Percentiles rank a stretch among this genome's conserved stretches.
phyloP scores from a whole-genome alignment of 2,329 filamentous ascomycete genomes.

The Tolypocladium capitatum region DNA sequence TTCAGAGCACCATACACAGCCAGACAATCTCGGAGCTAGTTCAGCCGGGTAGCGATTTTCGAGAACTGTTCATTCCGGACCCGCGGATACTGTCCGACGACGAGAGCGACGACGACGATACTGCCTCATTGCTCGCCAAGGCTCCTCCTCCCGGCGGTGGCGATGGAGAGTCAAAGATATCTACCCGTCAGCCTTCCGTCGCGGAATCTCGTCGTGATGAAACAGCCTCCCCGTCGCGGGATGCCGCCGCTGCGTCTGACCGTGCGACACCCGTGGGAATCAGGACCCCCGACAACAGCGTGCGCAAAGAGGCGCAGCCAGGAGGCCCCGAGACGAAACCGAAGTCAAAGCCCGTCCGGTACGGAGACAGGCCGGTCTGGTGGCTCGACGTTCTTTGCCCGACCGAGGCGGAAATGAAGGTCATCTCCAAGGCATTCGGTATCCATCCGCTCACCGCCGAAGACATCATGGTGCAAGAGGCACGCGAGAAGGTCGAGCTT shows the following conservation, averaged over 20 bases:
- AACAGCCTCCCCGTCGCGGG: constrained; percentile 16
- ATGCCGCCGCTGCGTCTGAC: constrained; percentile 24
- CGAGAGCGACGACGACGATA: constrained; percentile 47
- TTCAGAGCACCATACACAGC: constrained; percentile 90
- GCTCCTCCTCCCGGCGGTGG: constrained; percentile 9
- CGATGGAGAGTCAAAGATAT: constrained; percentile 27
- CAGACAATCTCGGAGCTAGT: constrained; percentile 89
- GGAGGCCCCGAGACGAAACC: constrained; percentile 8
- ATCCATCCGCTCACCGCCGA: constrained; percentile 93
- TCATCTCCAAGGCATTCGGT: constrained; percentile 81
- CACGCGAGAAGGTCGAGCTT: constrained; percentile 92
- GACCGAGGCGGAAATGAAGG: constrained; percentile 90
- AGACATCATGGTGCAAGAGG: constrained; percentile 95
- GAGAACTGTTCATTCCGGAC: constrained; percentile 82
- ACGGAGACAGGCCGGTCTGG: constrained; percentile 82
- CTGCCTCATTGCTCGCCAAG: constrained; percentile 12
- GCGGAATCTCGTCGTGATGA: constrained; percentile 16
- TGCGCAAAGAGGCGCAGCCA: constrained; percentile 7
- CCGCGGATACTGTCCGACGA: constrained; percentile 63
- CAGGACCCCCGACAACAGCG: constrained; percentile 22
- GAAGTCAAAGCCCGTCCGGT: constrained; percentile 35
- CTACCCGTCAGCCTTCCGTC: constrained; percentile 33
- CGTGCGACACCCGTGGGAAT: constrained; percentile 32
- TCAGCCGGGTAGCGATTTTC: constrained; percentile 72
- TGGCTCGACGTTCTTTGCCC: constrained; percentile 91